phyloP scores from a whole-genome alignment of 208 protist genomes.

The Crithidia mellificae region DNA sequence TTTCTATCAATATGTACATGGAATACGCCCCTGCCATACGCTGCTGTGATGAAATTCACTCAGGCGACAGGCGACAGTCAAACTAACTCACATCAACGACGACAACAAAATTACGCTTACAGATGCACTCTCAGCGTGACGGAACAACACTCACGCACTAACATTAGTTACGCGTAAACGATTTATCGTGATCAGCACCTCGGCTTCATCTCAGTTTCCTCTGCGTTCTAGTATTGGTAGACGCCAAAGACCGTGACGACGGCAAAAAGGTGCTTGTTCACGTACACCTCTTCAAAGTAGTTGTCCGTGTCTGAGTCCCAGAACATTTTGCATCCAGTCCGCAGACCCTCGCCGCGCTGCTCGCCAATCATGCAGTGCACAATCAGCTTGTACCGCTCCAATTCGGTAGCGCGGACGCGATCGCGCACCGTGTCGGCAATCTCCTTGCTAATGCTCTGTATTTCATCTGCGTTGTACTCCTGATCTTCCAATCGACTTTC shows the following conservation, averaged over 20 bases:
- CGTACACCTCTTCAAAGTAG: slow-evolving; percentile 92
- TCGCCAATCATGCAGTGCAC: slow-evolving; percentile 95
- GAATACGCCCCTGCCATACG: too few relatives aligned
- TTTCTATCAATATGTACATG: too few relatives aligned
- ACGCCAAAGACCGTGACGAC: slow-evolving; percentile 92
- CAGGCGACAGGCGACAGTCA: too few relatives aligned
- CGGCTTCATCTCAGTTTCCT: too few relatives aligned
- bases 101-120: too few relatives aligned
- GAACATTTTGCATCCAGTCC: slow-evolving; percentile 94
- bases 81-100: too few relatives aligned
- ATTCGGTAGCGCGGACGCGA: slow-evolving; percentile 73
- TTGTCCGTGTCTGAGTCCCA: slow-evolving; percentile 96
- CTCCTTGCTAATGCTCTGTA: slow-evolving; percentile 92
- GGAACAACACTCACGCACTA: too few relatives aligned
- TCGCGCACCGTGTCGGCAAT: slow-evolving; percentile 91
- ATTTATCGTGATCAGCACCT: too few relatives aligned
- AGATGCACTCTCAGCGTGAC: too few relatives aligned
- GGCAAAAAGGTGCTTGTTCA: slow-evolving; percentile 88
- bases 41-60: too few relatives aligned
- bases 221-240: slow-evolving; percentile 94
- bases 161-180: too few relatives aligned
- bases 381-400: slow-evolving; percentile 93
- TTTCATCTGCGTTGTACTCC: slow-evolving; percentile 90
- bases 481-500: slow-evolving; percentile 80
- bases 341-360: slow-evolving; percentile 90